These are phyloP conservation scores for Rhypophila decipiens DNA, from an alignment of 495 filamentous ascomycete species.

Conservation along the genomic window DNA sequence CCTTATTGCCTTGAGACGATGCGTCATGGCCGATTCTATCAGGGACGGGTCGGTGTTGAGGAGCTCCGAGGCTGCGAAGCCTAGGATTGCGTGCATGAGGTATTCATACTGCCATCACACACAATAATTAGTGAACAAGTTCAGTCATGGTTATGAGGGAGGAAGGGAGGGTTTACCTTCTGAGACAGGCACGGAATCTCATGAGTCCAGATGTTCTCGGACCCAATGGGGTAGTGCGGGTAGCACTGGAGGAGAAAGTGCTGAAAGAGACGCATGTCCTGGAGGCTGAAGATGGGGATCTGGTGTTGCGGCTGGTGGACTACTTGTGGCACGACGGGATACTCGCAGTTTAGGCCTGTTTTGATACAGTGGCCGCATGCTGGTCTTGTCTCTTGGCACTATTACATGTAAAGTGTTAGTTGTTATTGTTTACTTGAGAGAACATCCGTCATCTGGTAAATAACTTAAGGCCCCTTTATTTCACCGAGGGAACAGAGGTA, in stretches of 20 bases:
- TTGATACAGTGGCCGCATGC: conserved; percentile 54
- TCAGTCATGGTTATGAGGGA: not conserved
- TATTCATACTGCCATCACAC: conserved; percentile 45
- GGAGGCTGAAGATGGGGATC: conserved; percentile 43
- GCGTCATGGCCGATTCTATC: conserved; percentile 38
- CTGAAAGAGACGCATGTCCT: conserved; percentile 59
- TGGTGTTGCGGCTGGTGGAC: conserved; percentile 39
- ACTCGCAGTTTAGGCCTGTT: conserved; percentile 52
- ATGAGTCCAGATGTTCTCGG: conserved; percentile 52
- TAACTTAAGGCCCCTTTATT: no score
- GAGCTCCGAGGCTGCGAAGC: conserved; percentile 50
- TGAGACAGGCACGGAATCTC: conserved; percentile 52
- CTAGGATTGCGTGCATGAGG: conserved; percentile 56
- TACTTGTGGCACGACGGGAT: conserved; percentile 41
- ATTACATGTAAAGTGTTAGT: conserved; percentile 1
- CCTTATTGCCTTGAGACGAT: conserved; percentile 52
- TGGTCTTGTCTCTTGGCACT: conserved; percentile 56
- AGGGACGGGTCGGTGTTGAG: conserved; percentile 25
- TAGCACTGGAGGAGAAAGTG: conserved; percentile 52
- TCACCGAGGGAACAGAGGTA: not conserved
- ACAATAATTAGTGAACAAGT: not conserved
- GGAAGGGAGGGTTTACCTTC: conserved; percentile 30
- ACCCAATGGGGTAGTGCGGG: conserved; percentile 54
- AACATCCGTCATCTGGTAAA: no score
- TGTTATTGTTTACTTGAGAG: not conserved